Percentiles rank a stretch among this genome's conserved stretches.
Evolutionary conservation across 176 grass and related monocot genomes (phyloP).

Genomic region (Microstegium vimineum): DNA sequence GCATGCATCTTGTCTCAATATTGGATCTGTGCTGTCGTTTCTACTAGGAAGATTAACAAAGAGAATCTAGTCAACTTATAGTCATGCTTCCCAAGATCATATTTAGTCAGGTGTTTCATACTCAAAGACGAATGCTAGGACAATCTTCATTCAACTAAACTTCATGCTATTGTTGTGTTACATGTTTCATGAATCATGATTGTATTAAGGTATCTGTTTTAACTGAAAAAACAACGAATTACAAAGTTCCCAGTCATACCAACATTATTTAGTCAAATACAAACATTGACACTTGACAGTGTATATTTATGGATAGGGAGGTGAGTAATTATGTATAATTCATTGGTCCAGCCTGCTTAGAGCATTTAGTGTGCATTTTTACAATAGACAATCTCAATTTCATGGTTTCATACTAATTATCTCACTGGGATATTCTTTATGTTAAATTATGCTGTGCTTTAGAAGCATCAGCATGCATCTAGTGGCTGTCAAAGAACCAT

Average conservation of each 20-base stretch:
- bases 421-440: constrained; percentile 18
- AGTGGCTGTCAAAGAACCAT: neutral
- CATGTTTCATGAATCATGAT: neutral
- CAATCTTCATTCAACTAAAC: constrained; percentile 6
- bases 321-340: constrained; percentile 2
- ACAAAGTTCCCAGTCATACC: neutral
- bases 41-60: neutral
- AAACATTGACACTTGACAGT: neutral
- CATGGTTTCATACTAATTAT: neutral
- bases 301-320: neutral
- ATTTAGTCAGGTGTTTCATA: constrained; percentile 4
- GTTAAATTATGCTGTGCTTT: neutral
- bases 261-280: neutral
- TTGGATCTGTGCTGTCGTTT: neutral
- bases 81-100: constrained; percentile 4
- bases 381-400: neutral
- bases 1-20: constrained; percentile 19
- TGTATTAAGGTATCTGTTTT: neutral
- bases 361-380: constrained; percentile 9
- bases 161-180: neutral
- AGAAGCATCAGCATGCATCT: neutral
- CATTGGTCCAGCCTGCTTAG: neutral
- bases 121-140: neutral
- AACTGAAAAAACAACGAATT: neutral
- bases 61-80: constrained; percentile 10